A percentile compares a stretch with the other conserved stretches of the same genome.
These are phyloP conservation scores for Asterophora lycoperdoides DNA, from an alignment of 768 basidiomycete species.

Conservation along the genomic window DNA sequence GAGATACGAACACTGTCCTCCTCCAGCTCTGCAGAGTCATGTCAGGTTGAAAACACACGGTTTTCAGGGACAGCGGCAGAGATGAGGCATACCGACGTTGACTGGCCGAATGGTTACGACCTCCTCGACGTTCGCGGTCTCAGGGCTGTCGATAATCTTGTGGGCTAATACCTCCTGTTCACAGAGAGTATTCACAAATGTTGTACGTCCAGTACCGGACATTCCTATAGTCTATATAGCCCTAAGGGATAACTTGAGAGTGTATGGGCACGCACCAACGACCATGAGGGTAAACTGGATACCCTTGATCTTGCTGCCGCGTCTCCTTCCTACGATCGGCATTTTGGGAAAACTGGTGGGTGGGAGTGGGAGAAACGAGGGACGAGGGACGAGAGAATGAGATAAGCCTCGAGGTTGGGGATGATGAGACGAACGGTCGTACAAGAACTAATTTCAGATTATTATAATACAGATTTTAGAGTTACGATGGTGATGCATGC, in stretches of 20 bases:
- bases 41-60: neutral
- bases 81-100: constrained; percentile 54
- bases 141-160: constrained; percentile 59
- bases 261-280: constrained; percentile 64
- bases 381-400: constrained; percentile 9
- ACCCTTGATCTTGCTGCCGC: constrained; percentile 82
- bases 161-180: constrained; percentile 73
- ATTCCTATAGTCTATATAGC: constrained; percentile 48
- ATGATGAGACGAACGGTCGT: neutral
- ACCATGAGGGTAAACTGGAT: constrained; percentile 89
- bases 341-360: constrained; percentile 22
- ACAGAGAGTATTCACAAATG: constrained; percentile 90
- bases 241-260: neutral
- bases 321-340: constrained; percentile 47
- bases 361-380: constrained; percentile 7
- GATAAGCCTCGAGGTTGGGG: constrained; percentile 7
- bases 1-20: constrained; percentile 90
- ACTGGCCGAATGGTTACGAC: constrained; percentile 76
- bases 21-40: constrained; percentile 63
- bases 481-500: constrained; percentile 15
- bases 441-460: too few relatives aligned
- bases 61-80: constrained; percentile 6
- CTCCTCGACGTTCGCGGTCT: constrained; percentile 73
- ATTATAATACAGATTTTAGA: constrained; percentile 8
- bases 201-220: constrained; percentile 84